Evolutionary conservation across 139 green algal genomes (phyloP), one percentile per base, ranked within the genome.

Genomic region (Trebouxia sp.): DNA sequence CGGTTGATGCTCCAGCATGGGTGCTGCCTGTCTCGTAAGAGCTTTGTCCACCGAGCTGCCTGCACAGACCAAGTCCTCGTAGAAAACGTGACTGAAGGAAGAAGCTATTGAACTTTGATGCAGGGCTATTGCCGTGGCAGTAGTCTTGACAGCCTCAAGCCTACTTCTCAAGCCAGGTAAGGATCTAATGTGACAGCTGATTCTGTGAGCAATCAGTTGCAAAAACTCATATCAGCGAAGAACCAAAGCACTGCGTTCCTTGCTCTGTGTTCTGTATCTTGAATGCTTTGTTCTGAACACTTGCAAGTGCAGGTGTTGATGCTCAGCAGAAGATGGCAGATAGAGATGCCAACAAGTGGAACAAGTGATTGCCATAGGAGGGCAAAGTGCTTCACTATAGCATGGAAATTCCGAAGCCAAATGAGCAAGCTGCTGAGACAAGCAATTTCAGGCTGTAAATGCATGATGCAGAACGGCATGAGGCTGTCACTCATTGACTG

Each of bases 151-250:
- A n/a, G 55, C 65, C 17, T 76, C 56, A 10, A 51, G 38, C 28
- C 43, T 76, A 26, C 77, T 82, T 39, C 58, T 82, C 8, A 82
- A 82, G 45, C 77, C 77, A 82, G 77, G 77, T 82, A 41, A 30
- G 47, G 24, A 17, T 55, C 0, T 20, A 41, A 24, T n/a, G n/a
- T n/a, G n/a, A n/a, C n/a, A n/a, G n/a, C n/a, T n/a, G n/a, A n/a
- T n/a, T n/a, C n/a, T n/a, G n/a, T n/a, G n/a, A n/a, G n/a, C n/a
- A n/a, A n/a, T n/a, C n/a, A n/a, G n/a, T n/a, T n/a, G n/a, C n/a
- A n/a, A n/a, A n/a, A n/a, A n/a, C n/a, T n/a, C n/a, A n/a, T n/a
- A n/a, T n/a, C n/a, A 15, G 8, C 15, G 20, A n/a, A 4, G 22
- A 17, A 78, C 3, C 9, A 37, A 37, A 47, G 6, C 26, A 39